These are phyloP conservation scores for Candida labiduridarum DNA, from an alignment of 1,139 yeast species.

Conservation along the genomic window DNA sequence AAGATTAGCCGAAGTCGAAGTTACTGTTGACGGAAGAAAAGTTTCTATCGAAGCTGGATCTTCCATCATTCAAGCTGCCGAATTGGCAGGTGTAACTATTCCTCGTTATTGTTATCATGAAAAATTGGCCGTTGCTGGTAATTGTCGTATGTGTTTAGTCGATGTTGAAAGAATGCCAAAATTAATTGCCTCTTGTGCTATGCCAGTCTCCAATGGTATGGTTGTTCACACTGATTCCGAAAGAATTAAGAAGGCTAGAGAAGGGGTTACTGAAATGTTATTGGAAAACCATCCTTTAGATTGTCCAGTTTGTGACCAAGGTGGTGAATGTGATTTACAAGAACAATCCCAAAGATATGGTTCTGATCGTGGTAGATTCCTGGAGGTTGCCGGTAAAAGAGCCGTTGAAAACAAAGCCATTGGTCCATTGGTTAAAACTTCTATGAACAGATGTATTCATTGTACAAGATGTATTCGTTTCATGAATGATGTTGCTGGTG, in stretches of 20 bases:
- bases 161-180: constrained; percentile 91
- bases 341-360: constrained; percentile 87
- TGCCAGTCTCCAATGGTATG: constrained; percentile 90
- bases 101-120: constrained; percentile 94
- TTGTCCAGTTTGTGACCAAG: constrained; percentile 93
- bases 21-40: constrained; percentile 76
- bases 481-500: constrained; percentile 90
- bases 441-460: constrained; percentile 93
- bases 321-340: constrained; percentile 93
- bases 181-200: constrained; percentile 88
- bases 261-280: constrained; percentile 88
- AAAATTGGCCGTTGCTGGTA: constrained; percentile 90
- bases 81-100: constrained; percentile 83
- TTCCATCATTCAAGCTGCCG: constrained; percentile 89
- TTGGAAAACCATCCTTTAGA: constrained; percentile 90
- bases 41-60: constrained; percentile 86
- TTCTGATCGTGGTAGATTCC: constrained; percentile 82
- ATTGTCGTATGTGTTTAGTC: constrained; percentile 92
- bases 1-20: constrained; percentile 61
- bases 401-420: constrained; percentile 90
- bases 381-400: constrained; percentile 81
- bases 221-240: constrained; percentile 81
- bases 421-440: constrained; percentile 87
- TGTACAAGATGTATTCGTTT: constrained; percentile 92
- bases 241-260: constrained; percentile 82